Evolutionary conservation across 768 basidiomycete species (phyloP).

Genomic region (Boletus insuetus): DNA sequence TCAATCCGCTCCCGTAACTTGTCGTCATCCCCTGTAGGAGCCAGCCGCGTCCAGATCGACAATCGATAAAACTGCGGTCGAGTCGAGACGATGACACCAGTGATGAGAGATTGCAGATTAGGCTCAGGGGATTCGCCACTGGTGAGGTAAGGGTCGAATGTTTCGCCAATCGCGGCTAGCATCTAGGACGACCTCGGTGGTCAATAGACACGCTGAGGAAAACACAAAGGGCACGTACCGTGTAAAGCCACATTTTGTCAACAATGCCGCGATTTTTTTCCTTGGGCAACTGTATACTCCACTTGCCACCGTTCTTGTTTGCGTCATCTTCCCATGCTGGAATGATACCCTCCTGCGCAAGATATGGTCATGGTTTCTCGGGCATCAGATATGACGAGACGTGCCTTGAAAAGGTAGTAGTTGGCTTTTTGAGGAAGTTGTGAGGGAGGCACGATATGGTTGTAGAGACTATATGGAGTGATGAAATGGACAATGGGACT

Average conservation of each 20-base stretch:
- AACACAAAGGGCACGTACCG: constrained; percentile 47
- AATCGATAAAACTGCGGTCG: constrained; percentile 95
- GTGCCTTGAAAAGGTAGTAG: constrained; percentile 97
- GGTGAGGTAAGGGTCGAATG: constrained; percentile 86
- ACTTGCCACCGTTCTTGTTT: constrained; percentile 97
- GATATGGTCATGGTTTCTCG: constrained; percentile 4
- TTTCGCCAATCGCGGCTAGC: constrained; percentile 99
- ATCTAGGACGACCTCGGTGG: constrained; percentile 56
- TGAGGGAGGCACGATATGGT: constrained; percentile 96
- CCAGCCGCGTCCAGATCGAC: constrained; percentile 95
- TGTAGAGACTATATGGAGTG: constrained; percentile 72
- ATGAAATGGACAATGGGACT: constrained; percentile 7
- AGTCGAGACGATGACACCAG: constrained; percentile 92
- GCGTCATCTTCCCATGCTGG: constrained; percentile 98
- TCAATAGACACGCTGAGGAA: neutral
- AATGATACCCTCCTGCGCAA: constrained; percentile 81
- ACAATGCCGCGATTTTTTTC: constrained; percentile 85
- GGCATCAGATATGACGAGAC: constrained; percentile 18
- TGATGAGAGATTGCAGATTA: constrained; percentile 64
- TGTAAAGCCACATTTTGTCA: constrained; percentile 98
- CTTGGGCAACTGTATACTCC: constrained; percentile 95
- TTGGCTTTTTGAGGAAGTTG: constrained; percentile 94
- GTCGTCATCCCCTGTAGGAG: constrained; percentile 55
- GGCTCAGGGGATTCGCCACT: constrained; percentile 39
- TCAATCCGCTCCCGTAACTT: constrained; percentile 80